Percentiles rank a stretch among this genome's conserved stretches.
These are phyloP conservation scores for Beauveria caledonica DNA, from an alignment of 2,329 filamentous ascomycete species.

Conservation along the genomic window DNA sequence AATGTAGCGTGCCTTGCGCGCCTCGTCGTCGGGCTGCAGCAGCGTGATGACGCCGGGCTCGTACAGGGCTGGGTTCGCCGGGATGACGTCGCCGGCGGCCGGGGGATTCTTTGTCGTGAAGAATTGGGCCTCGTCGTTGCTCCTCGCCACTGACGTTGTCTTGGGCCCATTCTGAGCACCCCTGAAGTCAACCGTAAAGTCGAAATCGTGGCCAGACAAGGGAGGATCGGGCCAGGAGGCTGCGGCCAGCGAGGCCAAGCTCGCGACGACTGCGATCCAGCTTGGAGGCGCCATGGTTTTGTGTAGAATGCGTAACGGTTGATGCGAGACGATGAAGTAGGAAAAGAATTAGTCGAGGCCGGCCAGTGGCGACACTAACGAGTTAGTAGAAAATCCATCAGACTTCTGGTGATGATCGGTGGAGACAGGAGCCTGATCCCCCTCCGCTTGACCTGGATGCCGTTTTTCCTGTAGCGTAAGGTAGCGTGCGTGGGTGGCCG, in stretches of 20 bases:
- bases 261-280: not conserved
- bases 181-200: not conserved
- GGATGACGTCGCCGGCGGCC: not conserved
- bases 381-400: not conserved
- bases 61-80: not conserved
- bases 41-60: not conserved
- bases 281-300: not conserved
- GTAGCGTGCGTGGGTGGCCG: not conserved
- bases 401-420: conserved; percentile 1
- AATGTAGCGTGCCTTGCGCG: not conserved
- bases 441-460: not conserved
- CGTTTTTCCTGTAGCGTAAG: conserved; percentile 1
- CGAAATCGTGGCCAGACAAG: not conserved
- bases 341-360: not conserved
- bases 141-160: not conserved
- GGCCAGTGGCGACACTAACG: not conserved
- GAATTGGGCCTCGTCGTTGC: not conserved
- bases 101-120: not conserved
- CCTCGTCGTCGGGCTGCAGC: not conserved
- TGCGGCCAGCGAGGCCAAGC: not conserved
- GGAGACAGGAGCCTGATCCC: not conserved
- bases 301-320: not conserved
- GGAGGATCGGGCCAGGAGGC: conserved; percentile 5
- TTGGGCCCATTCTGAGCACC: not conserved
- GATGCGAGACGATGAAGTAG: not conserved